A percentile compares a stretch with the other conserved stretches of the same genome.
Conservation (phyloP, 768 basidiomycete species). For the Trametopsis cervina region DNA sequence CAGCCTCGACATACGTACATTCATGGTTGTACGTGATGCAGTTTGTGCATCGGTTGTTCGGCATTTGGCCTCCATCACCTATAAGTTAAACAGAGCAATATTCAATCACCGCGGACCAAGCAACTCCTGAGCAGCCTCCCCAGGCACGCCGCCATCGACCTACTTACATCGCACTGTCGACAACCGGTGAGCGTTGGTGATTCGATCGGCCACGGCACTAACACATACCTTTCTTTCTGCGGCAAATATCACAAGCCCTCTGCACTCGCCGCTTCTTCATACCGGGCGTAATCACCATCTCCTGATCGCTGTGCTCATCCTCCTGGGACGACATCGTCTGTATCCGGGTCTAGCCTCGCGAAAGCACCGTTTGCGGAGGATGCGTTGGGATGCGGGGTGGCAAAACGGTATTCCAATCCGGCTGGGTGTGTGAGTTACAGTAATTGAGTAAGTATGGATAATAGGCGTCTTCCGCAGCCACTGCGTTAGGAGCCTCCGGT, state of each 20-base stretch:
- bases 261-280: conserved; percentile 68
- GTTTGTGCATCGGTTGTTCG: conserved; percentile 55
- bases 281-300: conserved; percentile 18
- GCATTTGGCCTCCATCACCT: conserved; percentile 70
- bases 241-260: conserved; percentile 76
- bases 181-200: conserved; percentile 7
- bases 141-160: not conserved
- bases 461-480: too few species aligned
- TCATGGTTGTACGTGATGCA: conserved; percentile 51
- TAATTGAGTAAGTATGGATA: too few species aligned
- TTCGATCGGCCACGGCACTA: conserved; percentile 4
- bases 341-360: too few species aligned
- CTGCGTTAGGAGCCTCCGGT: too few species aligned
- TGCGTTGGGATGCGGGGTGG: too few species aligned
- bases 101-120: not conserved
- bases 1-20: conserved; percentile 64
- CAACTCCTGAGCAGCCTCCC: not conserved
- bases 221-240: conserved; percentile 77
- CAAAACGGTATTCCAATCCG: too few species aligned
- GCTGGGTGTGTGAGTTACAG: too few species aligned
- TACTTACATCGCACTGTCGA: conserved; percentile 56
- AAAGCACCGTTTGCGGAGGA: too few species aligned
- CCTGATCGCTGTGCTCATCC: conserved; percentile 44
- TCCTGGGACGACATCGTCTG: conserved; percentile 46
- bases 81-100: not conserved